These are phyloP conservation scores for Phyllosticta citrichinensis DNA, from an alignment of 2,329 filamentous ascomycete species.

Conservation along the genomic window DNA sequence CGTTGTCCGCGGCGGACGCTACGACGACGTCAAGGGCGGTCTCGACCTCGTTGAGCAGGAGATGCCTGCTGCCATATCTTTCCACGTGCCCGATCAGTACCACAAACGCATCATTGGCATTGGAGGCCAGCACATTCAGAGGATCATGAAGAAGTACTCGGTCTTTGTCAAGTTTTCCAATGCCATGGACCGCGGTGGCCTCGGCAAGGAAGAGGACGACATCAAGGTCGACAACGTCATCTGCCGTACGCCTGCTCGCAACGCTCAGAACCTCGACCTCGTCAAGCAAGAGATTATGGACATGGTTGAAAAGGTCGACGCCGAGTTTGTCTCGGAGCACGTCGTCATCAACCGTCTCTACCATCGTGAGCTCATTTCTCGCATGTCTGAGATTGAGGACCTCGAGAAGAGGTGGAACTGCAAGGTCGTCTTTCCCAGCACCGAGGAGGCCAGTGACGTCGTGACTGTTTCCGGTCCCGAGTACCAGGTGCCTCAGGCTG, in stretches of 20 bases:
- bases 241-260: conserved; percentile 91
- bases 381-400: conserved; percentile 81
- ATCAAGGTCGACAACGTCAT: conserved; percentile 99
- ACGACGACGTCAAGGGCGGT: conserved; percentile 89
- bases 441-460: conserved; percentile 91
- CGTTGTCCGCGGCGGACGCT: conserved; percentile 84
- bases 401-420: conserved; percentile 99
- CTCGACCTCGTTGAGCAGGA: conserved; percentile 92
- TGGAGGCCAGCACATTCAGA: conserved; percentile 94
- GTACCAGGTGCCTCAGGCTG: conserved; percentile 94
- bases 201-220: conserved; percentile 93
- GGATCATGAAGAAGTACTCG: conserved; percentile 99
- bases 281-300: conserved; percentile 99
- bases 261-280: conserved; percentile 90
- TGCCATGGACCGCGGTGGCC: conserved; percentile 90
- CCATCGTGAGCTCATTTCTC: conserved; percentile 84
- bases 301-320: conserved; percentile 97
- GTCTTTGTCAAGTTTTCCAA: conserved; percentile 99
- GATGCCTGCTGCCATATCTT: conserved; percentile 98
- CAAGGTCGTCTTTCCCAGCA: conserved; percentile 97
- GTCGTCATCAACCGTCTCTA: conserved; percentile 92
- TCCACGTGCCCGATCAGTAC: conserved; percentile 97
- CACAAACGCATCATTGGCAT: conserved; percentile 99
- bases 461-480: conserved; percentile 93
- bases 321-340: conserved; percentile 89